Conservation (phyloP, 2,329 filamentous ascomycete genomes). For the Coccinonectria pachysandricola region DNA sequence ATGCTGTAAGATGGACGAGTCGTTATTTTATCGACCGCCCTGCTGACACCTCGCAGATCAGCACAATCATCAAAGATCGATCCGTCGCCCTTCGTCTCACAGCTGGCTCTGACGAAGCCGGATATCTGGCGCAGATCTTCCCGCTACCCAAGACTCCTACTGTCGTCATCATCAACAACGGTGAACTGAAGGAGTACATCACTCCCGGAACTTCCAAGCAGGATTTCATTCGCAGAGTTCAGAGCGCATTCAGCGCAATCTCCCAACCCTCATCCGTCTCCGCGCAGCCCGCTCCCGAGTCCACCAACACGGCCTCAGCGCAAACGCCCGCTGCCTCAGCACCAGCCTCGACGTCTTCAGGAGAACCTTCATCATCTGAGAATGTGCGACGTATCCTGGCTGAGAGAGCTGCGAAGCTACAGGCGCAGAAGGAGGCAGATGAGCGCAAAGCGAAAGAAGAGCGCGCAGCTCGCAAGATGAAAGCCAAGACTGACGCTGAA, state of each 20-base stretch:
- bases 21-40: slow-evolving; percentile 1
- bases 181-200: slow-evolving; percentile 68
- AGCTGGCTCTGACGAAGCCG: slow-evolving; percentile 69
- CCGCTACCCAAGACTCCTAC: slow-evolving; percentile 70
- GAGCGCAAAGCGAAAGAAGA: slow-evolving; percentile 41
- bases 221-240: slow-evolving; percentile 47
- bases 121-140: slow-evolving; percentile 72
- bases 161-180: slow-evolving; percentile 70
- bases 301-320: slow-evolving; percentile 2
- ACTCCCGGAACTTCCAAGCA: slow-evolving; percentile 52
- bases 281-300: slow-evolving; percentile 8
- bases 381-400: slow-evolving; percentile 31
- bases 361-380: slow-evolving; percentile 20
- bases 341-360: slow-evolving; percentile 8
- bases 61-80: slow-evolving; percentile 45
- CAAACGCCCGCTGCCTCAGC: slow-evolving; percentile 11
- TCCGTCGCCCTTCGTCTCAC: slow-evolving; percentile 61
- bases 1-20: slow-evolving; percentile 34
- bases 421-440: slow-evolving; percentile 31
- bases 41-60: slow-evolving; percentile 34
- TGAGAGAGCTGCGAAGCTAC: slow-evolving; percentile 38
- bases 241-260: slow-evolving; percentile 24
- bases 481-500: slow-evolving; percentile 32
- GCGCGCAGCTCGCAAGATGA: slow-evolving; percentile 35
- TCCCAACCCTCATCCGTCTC: slow-evolving; percentile 8